Base-by-base conservation (phyloP, 1,284 basidiomycete genomes). In the Fomitopsis palustris region DNA sequence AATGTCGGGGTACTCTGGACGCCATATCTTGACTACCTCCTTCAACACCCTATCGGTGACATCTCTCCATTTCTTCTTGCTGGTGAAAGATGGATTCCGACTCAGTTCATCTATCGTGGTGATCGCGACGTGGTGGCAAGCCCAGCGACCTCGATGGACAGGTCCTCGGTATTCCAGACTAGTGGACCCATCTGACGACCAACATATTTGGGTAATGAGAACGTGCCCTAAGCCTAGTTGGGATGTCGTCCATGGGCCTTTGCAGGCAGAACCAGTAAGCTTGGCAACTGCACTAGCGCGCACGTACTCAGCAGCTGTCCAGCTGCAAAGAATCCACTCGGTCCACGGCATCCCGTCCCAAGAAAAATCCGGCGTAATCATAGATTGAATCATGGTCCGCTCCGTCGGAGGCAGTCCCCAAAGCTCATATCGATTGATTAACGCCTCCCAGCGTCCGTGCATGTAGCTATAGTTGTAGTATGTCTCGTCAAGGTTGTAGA, bases 101-200 rank as follows among this genome's bases (percentile, higher is more conserved):
- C 5, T 17, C 8, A 49, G 21, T 8, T 19, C 25, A 49, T 49
- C 25, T 27, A 14, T 42, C 17, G 45, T 25, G 57, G 65, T 14
- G 69, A 78, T 66, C 61, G 69, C 64, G 69, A 77, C 61, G 62
- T 69, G 1, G 68, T 75, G 56, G 66, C 64, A 63, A 4, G 64
- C 67, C 67, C 65, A 68, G 3, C 53, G 52, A 1, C 64, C 67
- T 2, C 51, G 56, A 16, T 41, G 43, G 9, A 67, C 25, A 19
- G 42, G 17, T 7, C 47, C 45, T 9, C 37, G 25, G 5, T 42
- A 43, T 10, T 6, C 10, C 54, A 62, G 55, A 14, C 57, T 19
- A 31, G 29, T 51, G 41, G 49, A 55, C 1, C 17, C 21, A 17
- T 59, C 47, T 7, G 37, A 16, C 8, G 62, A 61, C 63, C 64